Evolutionary conservation across 345 rosid species (phyloP).

Genomic region (Populus pruinosa): DNA sequence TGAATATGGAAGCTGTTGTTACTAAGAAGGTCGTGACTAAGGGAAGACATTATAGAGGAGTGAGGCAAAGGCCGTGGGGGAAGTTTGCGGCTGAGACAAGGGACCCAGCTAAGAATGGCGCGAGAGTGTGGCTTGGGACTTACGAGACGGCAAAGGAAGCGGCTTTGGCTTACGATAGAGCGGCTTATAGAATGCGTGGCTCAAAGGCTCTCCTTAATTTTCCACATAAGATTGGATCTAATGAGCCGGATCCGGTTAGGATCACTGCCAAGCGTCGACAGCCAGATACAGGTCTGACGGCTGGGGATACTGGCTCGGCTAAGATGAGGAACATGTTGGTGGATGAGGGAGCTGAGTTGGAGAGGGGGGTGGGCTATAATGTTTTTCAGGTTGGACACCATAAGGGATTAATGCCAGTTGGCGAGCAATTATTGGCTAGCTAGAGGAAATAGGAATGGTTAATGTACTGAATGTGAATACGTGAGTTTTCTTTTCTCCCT

Average conservation of each 20-base stretch:
- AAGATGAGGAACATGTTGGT: slow-evolving; percentile 28
- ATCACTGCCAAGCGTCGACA: slow-evolving; percentile 13
- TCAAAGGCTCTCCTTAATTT: slow-evolving; percentile 32
- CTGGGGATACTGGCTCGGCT: slow-evolving; percentile 5
- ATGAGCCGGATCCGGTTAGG: slow-evolving; percentile 20
- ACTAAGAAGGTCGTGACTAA: neutral
- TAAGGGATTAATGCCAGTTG: slow-evolving; percentile 20
- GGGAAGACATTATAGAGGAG: slow-evolving; percentile 43
- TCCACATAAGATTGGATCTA: slow-evolving; percentile 23
- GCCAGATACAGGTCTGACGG: neutral
- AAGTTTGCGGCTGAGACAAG: slow-evolving; percentile 38
- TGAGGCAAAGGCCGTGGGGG: slow-evolving; percentile 38
- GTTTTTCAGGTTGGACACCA: slow-evolving; percentile 5
- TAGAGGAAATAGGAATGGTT: neutral
- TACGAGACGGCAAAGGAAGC: slow-evolving; percentile 41
- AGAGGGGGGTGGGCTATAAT: neutral
- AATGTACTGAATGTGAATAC: neutral
- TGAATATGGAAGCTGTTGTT: neutral
- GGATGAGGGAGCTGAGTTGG: slow-evolving; percentile 10
- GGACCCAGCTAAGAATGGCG: slow-evolving; percentile 35
- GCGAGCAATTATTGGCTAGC: slow-evolving; percentile 29
- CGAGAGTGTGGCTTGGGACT: slow-evolving; percentile 38
- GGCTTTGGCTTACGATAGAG: slow-evolving; percentile 33
- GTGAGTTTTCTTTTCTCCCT: neutral
- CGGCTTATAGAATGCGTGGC: slow-evolving; percentile 37